Evolutionary conservation across 805 yeast species (phyloP), one percentile per base, ranked within the genome.

Genomic region (Sugiyamaella americana): DNA sequence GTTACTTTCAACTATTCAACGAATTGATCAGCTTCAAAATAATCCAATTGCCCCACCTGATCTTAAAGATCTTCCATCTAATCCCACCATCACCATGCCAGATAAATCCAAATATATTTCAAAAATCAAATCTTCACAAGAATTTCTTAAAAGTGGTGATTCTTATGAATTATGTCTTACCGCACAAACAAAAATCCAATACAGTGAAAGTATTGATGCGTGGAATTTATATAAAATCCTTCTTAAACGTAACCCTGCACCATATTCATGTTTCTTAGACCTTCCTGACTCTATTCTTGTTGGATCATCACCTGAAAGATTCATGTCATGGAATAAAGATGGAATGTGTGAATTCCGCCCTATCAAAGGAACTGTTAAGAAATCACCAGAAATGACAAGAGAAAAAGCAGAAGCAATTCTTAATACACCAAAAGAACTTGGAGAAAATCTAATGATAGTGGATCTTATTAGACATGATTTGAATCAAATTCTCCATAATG

Each of bases 381-480:
- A 87, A 55, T 16, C 29, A 5, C 67, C 72, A 0, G 74, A 66
- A 0, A 72, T 84, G 68, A 71, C 76, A 4, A 56, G 70, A 6
- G 82, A 71, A 29, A 67, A 67, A 29, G 98, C 96, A 0, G 69
- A 78, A 2, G 62, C 64, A 34, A 75, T 87, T 18, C 66, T 91
- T 40, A 76, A 81, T 44, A 82, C 94, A 1, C 93, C 94, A 2
- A 93, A 93, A 62, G 99, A 93, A 63, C 77, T 84, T 60, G 98
- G 96, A 0, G 99, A 93, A 61, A 93, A 93, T 55, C 69, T 93
- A 48, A 93, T 93, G 98, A 93, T 93, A 67, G 94, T 93, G 5
- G 99, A 93, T 63, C 67, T 93, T 48, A 94, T 93, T 40, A 76
- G 99, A 47, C 96, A 94, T 65, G 98, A 93, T 60, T 70, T 93